phyloP scores from a whole-genome alignment of 2,329 filamentous ascomycete genomes.

The Aspergillus brunneoviolaceus region DNA sequence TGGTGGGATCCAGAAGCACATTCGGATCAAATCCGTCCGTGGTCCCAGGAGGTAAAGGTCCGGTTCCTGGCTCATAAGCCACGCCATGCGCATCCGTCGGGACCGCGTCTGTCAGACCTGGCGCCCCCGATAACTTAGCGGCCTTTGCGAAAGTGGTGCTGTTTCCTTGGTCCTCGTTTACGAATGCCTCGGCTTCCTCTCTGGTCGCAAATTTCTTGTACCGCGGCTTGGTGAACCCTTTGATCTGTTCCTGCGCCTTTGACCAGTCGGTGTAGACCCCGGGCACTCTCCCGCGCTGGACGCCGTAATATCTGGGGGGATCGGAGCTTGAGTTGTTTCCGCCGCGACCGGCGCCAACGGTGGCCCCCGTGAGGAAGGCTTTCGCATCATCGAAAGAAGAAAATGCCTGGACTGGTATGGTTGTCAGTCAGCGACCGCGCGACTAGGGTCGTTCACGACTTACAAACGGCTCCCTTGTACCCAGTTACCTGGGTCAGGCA shows the following conservation, averaged over 20 bases:
- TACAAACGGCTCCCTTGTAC: conserved; percentile 67
- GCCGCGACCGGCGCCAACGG: conserved; percentile 36
- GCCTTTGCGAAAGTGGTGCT: conserved; percentile 27
- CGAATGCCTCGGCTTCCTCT: conserved; percentile 75
- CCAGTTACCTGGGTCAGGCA: conserved; percentile 62
- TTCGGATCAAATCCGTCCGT: conserved; percentile 64
- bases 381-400: conserved; percentile 71
- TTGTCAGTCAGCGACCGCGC: not conserved
- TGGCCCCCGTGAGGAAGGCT: conserved; percentile 68
- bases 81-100: conserved; percentile 45
- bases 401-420: conserved; percentile 73
- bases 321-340: conserved; percentile 37
- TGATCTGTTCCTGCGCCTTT: conserved; percentile 70
- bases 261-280: conserved; percentile 68
- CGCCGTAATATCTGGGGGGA: conserved; percentile 58
- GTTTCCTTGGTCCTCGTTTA: conserved; percentile 47
- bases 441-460: conserved; percentile 37
- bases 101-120: conserved; percentile 42
- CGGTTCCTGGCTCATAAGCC: conserved; percentile 53
- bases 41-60: conserved; percentile 55
- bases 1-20: conserved; percentile 54
- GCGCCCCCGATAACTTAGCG: conserved; percentile 28
- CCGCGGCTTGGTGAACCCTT: conserved; percentile 66
- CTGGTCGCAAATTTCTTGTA: conserved; percentile 68
- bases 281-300: conserved; percentile 57